A percentile compares a stretch with the other conserved stretches of the same genome.
These are phyloP conservation scores for Heliamphora pulchella DNA, from an alignment of 179 eudicot genomes.

Conservation along the genomic window DNA sequence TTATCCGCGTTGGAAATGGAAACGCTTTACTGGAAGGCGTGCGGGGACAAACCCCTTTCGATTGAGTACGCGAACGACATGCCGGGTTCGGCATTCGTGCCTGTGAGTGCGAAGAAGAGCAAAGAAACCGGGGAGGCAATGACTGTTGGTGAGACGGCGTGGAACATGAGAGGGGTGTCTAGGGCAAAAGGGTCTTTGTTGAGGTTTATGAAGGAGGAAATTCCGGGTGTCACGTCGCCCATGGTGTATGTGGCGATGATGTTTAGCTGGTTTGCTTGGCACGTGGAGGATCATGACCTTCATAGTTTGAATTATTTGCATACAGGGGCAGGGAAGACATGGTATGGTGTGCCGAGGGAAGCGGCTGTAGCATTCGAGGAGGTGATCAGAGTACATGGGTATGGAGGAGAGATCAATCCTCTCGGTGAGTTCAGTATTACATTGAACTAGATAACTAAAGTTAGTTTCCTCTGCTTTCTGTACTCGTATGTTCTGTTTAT, in stretches of 20 bases:
- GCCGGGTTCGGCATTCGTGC: constrained; percentile 82
- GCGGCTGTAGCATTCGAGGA: constrained; percentile 91
- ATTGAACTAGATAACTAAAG: neutral
- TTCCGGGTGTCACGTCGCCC: constrained; percentile 95
- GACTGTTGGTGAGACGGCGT: constrained; percentile 71
- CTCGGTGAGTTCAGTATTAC: constrained; percentile 56
- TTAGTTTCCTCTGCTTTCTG: constrained; percentile 12
- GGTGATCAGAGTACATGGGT: constrained; percentile 81
- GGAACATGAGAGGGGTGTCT: constrained; percentile 94
- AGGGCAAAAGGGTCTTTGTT: constrained; percentile 78
- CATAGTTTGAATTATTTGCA: constrained; percentile 98
- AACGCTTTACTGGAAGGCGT: constrained; percentile 85
- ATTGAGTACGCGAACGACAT: constrained; percentile 97
- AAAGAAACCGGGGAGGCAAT: constrained; percentile 29
- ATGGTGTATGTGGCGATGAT: constrained; percentile 93
- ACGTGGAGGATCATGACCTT: constrained; percentile 93
- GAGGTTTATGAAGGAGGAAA: constrained; percentile 96
- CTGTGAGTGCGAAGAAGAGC: constrained; percentile 25
- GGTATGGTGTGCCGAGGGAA: constrained; percentile 93
- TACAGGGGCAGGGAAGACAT: constrained; percentile 86
- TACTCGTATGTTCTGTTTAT: constrained; percentile 3
- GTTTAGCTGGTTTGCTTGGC: constrained; percentile 99
- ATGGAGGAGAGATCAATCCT: constrained; percentile 92
- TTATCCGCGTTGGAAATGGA: constrained; percentile 53
- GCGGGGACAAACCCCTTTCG: constrained; percentile 65